Percentiles rank a stretch among this genome's conserved stretches.
Conservation (phyloP, 2,329 filamentous ascomycete genomes). For the Monosporascus sp. region DNA sequence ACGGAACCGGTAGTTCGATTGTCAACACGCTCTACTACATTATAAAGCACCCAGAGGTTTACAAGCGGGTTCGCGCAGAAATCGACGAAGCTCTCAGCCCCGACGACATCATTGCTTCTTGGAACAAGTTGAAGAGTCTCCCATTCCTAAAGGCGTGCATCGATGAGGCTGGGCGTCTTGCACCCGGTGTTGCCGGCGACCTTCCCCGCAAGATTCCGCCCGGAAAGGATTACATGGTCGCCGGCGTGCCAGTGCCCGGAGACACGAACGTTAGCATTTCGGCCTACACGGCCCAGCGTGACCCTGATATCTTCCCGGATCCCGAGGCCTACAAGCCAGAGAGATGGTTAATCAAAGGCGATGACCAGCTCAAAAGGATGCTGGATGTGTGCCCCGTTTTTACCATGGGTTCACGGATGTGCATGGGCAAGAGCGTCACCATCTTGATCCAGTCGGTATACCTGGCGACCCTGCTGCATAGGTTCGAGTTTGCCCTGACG, state of each 20-base stretch:
- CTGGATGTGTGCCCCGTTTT: slow-evolving; percentile 1
- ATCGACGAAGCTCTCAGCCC: background rate
- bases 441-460: slow-evolving; percentile 1
- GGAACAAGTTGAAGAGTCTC: slow-evolving; percentile 1
- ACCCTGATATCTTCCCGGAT: slow-evolving; percentile 1
- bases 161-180: slow-evolving; percentile 4
- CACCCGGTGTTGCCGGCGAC: background rate
- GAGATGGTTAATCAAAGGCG: slow-evolving; percentile 1
- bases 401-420: background rate
- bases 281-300: slow-evolving; percentile 2
- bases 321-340: slow-evolving; percentile 1
- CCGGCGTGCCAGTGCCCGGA: background rate
- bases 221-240: background rate
- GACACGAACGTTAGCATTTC: slow-evolving; percentile 5
- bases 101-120: background rate
- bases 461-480: slow-evolving; percentile 1
- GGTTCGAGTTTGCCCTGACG: slow-evolving; percentile 2
- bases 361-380: slow-evolving; percentile 1
- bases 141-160: slow-evolving; percentile 6
- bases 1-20: slow-evolving; percentile 1
- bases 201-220: slow-evolving; percentile 4
- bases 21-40: slow-evolving; percentile 1
- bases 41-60: background rate
- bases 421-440: slow-evolving; percentile 3
- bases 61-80: background rate